Evolutionary conservation across 345 rosid species (phyloP).

Genomic region (Noccaea bulbosa): DNA sequence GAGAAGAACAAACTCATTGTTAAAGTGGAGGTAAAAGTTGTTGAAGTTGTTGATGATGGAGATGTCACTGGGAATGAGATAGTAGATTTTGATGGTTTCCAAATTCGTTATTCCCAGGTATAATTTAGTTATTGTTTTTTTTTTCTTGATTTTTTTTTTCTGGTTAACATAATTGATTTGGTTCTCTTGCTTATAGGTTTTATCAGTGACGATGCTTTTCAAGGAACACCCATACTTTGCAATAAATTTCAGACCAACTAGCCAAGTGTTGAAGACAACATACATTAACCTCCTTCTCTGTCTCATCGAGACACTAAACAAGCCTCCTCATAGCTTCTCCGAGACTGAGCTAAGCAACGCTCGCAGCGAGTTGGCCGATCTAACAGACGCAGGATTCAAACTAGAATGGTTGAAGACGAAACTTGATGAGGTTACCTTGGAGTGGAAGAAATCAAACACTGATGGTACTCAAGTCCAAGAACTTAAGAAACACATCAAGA

Average conservation of each 20-base stretch:
- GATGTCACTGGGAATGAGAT: background rate
- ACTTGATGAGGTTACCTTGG: background rate
- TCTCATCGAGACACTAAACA: background rate
- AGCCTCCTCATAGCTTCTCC: background rate
- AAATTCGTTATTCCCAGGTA: background rate
- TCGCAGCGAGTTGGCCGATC: background rate
- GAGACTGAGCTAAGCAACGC: background rate
- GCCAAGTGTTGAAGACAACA: background rate
- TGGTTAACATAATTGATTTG: background rate
- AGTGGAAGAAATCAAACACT: background rate
- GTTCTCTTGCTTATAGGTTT: background rate
- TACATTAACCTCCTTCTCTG: background rate
- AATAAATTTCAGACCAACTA: background rate
- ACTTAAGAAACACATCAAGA: background rate
- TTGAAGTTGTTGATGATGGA: background rate
- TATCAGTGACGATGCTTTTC: background rate
- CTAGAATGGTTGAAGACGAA: background rate
- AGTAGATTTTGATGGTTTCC: background rate
- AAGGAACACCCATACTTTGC: background rate
- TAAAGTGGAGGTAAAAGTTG: background rate
- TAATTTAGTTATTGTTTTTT: no score
- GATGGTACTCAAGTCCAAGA: background rate
- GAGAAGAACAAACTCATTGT: background rate
- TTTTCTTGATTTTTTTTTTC: background rate
- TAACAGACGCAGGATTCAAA: background rate